These are phyloP conservation scores for Coniosporium tulheliwenetii DNA, from an alignment of 2,329 filamentous ascomycete species.

Conservation along the genomic window DNA sequence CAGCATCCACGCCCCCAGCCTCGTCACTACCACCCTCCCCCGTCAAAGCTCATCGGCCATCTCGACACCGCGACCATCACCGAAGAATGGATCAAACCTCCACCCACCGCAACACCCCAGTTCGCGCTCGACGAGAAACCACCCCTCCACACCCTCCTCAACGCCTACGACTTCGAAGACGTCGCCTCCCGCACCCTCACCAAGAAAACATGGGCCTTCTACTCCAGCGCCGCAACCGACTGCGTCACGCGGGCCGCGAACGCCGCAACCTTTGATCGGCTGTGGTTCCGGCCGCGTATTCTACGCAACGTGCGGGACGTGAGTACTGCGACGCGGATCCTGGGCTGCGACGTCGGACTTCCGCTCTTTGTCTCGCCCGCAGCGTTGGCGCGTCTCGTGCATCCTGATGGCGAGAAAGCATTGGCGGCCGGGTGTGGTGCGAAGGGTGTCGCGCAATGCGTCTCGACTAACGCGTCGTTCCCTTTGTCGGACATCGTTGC, in stretches of 20 bases:
- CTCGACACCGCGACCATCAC: constrained; percentile 13
- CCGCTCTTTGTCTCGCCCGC: constrained; percentile 22
- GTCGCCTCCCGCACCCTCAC: constrained; percentile 20
- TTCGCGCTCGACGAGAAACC: constrained; percentile 23
- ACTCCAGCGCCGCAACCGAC: constrained; percentile 35
- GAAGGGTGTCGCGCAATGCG: constrained; percentile 12
- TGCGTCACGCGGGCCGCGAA: constrained; percentile 30
- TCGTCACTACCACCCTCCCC: constrained; percentile 26
- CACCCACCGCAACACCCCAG: constrained; percentile 13
- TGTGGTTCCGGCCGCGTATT: constrained; percentile 31
- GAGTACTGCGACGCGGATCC: constrained; percentile 16
- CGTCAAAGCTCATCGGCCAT: constrained; percentile 21
- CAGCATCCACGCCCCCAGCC: constrained; percentile 31
- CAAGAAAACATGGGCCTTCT: constrained; percentile 28
- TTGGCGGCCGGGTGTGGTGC: constrained; percentile 14
- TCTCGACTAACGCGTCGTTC: constrained; percentile 17
- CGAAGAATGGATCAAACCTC: constrained; percentile 13
- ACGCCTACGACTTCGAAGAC: constrained; percentile 29
- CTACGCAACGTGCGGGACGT: constrained; percentile 23
- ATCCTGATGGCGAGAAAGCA: constrained; percentile 21
- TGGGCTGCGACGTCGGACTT: constrained; percentile 15
- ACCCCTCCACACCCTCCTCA: constrained; percentile 29
- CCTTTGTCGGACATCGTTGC: constrained; percentile 15
- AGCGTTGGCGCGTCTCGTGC: constrained; percentile 19
- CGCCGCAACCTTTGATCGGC: constrained; percentile 24